phyloP scores from a whole-genome alignment of 805 yeast species.

The Kuraishia cidri region DNA sequence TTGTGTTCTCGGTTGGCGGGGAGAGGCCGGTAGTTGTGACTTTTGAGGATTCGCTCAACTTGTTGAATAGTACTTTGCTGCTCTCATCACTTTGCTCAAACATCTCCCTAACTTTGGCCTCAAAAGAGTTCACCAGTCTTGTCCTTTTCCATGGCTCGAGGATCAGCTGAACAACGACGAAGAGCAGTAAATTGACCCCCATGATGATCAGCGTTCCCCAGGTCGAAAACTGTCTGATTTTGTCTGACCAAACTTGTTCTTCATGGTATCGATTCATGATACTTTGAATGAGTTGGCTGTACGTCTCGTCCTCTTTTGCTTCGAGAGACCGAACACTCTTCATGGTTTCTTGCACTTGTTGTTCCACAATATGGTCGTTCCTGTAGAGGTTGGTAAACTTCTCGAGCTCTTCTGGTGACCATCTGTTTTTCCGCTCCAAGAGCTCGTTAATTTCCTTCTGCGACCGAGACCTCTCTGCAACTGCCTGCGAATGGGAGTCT shows the following conservation, averaged over 20 bases:
- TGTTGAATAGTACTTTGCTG: too few relatives aligned
- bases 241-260: slow-evolving; percentile 97
- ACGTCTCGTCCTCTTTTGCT: slow-evolving; percentile 54
- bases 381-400: slow-evolving; percentile 75
- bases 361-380: slow-evolving; percentile 70
- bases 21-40: too few relatives aligned
- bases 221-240: slow-evolving; percentile 86
- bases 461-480: slow-evolving; percentile 52
- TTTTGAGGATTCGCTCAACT: too few relatives aligned
- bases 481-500: slow-evolving; percentile 45
- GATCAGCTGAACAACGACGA: slow-evolving; percentile 73
- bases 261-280: slow-evolving; percentile 89
- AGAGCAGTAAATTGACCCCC: slow-evolving; percentile 77
- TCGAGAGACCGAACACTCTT: slow-evolving; percentile 45
- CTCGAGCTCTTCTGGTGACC: slow-evolving; percentile 78
- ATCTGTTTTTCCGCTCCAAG: slow-evolving; percentile 72
- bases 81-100: slow-evolving; percentile 23
- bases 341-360: slow-evolving; percentile 44
- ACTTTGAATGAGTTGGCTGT: slow-evolving; percentile 59
- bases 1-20: too few relatives aligned
- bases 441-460: slow-evolving; percentile 86
- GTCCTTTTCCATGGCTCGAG: slow-evolving; percentile 94
- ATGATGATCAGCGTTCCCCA: slow-evolving; percentile 93
- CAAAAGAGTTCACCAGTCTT: slow-evolving; percentile 75
- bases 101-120: slow-evolving; percentile 58